Conservation (phyloP, 2,329 filamentous ascomycete genomes). For the Tolypocladium pustulatum region DNA sequence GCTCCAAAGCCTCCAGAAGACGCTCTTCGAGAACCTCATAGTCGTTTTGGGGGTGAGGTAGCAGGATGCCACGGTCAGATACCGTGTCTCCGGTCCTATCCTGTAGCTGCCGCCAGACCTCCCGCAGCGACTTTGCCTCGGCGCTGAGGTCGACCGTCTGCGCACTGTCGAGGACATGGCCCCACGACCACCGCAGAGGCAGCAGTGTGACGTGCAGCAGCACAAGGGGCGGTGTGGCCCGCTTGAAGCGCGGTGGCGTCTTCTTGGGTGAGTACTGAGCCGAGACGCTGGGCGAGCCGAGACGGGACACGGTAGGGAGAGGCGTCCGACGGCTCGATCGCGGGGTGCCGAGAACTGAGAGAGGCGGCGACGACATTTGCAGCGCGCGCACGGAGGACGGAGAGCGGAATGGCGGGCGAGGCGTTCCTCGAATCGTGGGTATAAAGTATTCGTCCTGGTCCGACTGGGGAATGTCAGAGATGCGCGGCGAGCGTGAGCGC, state of each 20-base stretch:
- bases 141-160: conserved; percentile 30
- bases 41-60: conserved; percentile 70
- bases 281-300: conserved; percentile 43
- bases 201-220: conserved; percentile 69
- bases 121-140: conserved; percentile 39
- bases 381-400: conserved; percentile 59
- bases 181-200: conserved; percentile 58
- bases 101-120: conserved; percentile 56
- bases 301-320: conserved; percentile 39
- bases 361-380: conserved; percentile 59
- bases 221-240: conserved; percentile 55
- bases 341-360: conserved; percentile 45
- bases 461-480: conserved; percentile 42
- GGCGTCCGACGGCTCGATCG: conserved; percentile 39
- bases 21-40: conserved; percentile 73
- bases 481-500: conserved; percentile 24
- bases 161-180: conserved; percentile 38
- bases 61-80: conserved; percentile 60
- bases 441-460: conserved; percentile 35
- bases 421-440: conserved; percentile 45
- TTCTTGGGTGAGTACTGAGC: conserved; percentile 45
- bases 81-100: conserved; percentile 65
- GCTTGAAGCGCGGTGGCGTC: conserved; percentile 48
- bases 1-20: conserved; percentile 62
- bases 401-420: conserved; percentile 56